Evolutionary conservation across 139 green algal species (phyloP), one percentile per base, ranked within the genome.

Genomic region (Helicosporidium sp.): DNA sequence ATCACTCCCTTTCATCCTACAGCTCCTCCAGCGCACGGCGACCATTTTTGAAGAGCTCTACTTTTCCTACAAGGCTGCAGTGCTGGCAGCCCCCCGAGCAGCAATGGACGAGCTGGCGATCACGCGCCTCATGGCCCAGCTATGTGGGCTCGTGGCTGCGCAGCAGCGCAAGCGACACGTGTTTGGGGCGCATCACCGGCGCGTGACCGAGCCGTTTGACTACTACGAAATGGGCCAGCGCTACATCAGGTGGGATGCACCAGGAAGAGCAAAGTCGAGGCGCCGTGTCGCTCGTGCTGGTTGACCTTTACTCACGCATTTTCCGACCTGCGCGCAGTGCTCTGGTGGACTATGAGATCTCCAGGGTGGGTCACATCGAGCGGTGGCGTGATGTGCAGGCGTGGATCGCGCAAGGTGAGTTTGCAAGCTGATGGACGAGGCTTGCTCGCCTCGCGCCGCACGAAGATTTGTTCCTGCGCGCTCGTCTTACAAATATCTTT

Each of bases 161-260:
- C 47, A 58, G 39, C 5, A 58, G 20, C 24, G 46, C 23, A 36
- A 69, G 6, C 74, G 80, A 2, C 95, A 87, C 74, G 82, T 65
- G 17, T 98, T 98, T 58, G 78, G 78, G 2, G 91, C 77, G 19
- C 64, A 71, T 54, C 89, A 98, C 68, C 26, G 69, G n/a, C 54
- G 68, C 46, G 80, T 98, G 17, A 57, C 79, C 20, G 71, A 80
- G 60, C 80, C 82, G 0, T 92, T 84, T 52, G 69, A 91, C 61
- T 98, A 97, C 69, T 98, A 85, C 40, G 63, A 80, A 13, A 94
- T 96, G 54, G 89, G 84, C 7, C 84, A 95, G 70, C 65, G 71
- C 24, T 98, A 98, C 48, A 54, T 68, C 39, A 33, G 59, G 44
- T 51, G 43, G 10, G 49, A 1, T 3, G 26, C 35, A 6, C 29